These are phyloP conservation scores for Sanghuangporus baumii DNA, from an alignment of 1,284 basidiomycete species.

Conservation along the genomic window DNA sequence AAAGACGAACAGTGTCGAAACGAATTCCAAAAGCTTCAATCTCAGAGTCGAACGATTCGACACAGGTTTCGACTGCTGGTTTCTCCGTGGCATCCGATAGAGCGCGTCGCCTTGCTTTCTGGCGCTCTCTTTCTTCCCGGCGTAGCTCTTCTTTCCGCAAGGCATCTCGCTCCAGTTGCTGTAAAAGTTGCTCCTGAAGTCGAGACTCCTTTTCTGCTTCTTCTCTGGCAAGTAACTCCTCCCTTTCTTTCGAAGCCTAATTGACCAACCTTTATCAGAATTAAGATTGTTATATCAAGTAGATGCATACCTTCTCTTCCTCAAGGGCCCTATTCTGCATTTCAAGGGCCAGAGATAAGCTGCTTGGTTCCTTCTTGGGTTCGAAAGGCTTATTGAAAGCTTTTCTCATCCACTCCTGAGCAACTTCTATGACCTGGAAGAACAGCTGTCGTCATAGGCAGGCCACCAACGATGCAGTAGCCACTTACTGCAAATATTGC, in stretches of 20 bases:
- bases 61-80: constrained; percentile 45
- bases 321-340: constrained; percentile 67
- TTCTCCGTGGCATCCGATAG: constrained; percentile 64
- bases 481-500: constrained; percentile 8
- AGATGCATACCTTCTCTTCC: constrained; percentile 47
- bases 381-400: constrained; percentile 46
- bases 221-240: constrained; percentile 43
- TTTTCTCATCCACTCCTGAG: constrained; percentile 63
- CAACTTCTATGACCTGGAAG: constrained; percentile 55
- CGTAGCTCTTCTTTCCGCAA: constrained; percentile 43
- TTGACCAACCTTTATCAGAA: not conserved
- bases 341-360: constrained; percentile 60
- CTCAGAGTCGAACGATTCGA: constrained; percentile 53
- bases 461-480: not conserved
- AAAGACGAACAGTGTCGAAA: constrained; percentile 63
- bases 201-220: constrained; percentile 41
- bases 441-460: not conserved
- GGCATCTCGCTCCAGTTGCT: constrained; percentile 56
- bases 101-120: constrained; percentile 51
- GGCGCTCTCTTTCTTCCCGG: constrained; percentile 40
- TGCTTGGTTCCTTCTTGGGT: constrained; percentile 41
- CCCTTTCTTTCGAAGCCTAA: constrained; percentile 37
- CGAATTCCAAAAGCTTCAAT: constrained; percentile 51
- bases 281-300: not conserved
- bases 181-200: constrained; percentile 50